Base-by-base conservation (phyloP, 371 early-diverging fungal genomes). In the Lichtheimia corymbifera region DNA sequence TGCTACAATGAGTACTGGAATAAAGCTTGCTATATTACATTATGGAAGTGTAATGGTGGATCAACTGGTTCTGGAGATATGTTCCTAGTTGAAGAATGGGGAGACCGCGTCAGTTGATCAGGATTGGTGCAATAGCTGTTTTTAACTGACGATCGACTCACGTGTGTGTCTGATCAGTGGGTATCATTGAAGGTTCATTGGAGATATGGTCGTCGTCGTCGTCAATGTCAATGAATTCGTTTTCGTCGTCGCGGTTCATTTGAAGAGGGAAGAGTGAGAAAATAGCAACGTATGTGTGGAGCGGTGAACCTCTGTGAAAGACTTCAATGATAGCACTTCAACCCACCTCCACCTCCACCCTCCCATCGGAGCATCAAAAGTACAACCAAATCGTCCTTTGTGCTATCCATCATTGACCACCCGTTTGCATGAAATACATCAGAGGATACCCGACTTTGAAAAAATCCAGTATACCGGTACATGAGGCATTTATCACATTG, bases 141-240 rank as follows among this genome's bases (percentile, higher is more conserved):
- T 20, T 47, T 47, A n/a, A 13, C 5, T 15, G 14, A 22, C 52
- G 52, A 27, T 15, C 22, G 52, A 15, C 22, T 20, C 20, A 47
- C 47, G 47, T 47, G 18, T 25, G 27, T 27, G 52, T 14, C 27
- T 24, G 24, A n/a, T 27, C 13, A 0, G 25, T 27, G 14, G 45
- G 57, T 15, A 25, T 44, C 17, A 14, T 56, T 7, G 27, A 4
- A 6, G 3, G 40, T 54, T 54, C 41, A 40, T 41, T 20, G 18
- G 54, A 9, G n/a, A 35, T 35, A 35, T 35, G 4, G 35, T 67
- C 52, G 18, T 65, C 52, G 18, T 65, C 63, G n/a, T 58, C 61
- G 18, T 66, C 72, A 63, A 72, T 69, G 27, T 73, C 73, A 55
- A 73, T 66, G 43, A 67, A 57, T 17, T 73, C 70, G 49, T 73